phyloP scores from a whole-genome alignment of 805 yeast species.

The Cyberlindnera meyerae region DNA sequence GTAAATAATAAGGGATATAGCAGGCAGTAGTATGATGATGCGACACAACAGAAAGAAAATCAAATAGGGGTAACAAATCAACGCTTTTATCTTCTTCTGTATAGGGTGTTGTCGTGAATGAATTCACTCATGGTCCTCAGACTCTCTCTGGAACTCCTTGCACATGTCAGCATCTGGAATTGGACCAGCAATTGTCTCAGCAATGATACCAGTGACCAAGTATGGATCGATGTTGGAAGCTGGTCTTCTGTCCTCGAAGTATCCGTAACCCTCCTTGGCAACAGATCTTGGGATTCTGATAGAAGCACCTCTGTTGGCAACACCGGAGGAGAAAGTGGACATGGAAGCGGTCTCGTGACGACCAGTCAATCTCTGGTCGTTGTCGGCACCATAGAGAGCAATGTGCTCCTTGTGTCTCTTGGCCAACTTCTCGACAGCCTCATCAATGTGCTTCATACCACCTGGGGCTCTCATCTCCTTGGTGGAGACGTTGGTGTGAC shows the following conservation, averaged over 20 bases:
- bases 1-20: no score
- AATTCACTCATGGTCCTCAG: slow-evolving; percentile 21
- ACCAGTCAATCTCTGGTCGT: slow-evolving; percentile 94
- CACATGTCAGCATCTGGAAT: slow-evolving; percentile 94
- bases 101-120: no score
- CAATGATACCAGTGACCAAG: slow-evolving; percentile 96
- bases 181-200: slow-evolving; percentile 93
- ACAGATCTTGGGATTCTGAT: slow-evolving; percentile 98
- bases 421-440: slow-evolving; percentile 87
- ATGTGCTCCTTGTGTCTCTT: slow-evolving; percentile 97
- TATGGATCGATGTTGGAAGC: slow-evolving; percentile 99
- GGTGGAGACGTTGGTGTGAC: slow-evolving; percentile 98
- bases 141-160: slow-evolving; percentile 81
- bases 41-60: no score
- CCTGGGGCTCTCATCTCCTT: slow-evolving; percentile 87
- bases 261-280: slow-evolving; percentile 96
- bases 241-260: slow-evolving; percentile 99
- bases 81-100: no score
- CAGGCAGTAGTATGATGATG: no score
- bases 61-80: no score
- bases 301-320: slow-evolving; percentile 99
- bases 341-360: slow-evolving; percentile 97
- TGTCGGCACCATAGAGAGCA: slow-evolving; percentile 91
- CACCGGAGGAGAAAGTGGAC: slow-evolving; percentile 90
- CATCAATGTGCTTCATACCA: slow-evolving; percentile 93